Conservation (phyloP, 2,329 filamentous ascomycete species). For the Fusarium oligoseptatum region DNA sequence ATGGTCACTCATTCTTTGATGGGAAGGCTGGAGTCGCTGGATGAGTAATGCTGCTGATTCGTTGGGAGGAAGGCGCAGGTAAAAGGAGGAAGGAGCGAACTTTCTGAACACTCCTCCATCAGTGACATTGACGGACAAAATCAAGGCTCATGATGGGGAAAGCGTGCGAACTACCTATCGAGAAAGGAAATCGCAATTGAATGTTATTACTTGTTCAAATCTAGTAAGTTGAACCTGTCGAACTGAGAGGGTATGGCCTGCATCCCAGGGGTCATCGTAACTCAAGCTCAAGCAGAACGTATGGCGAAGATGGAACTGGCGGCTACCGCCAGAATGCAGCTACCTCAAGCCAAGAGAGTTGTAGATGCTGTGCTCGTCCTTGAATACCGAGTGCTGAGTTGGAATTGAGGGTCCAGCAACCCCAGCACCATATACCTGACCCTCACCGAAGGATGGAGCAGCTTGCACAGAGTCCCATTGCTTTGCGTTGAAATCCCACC, state of each 20-base stretch:
- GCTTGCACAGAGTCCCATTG: constrained; percentile 36
- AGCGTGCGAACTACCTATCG: background rate
- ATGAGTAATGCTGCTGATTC: background rate
- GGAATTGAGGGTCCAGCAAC: constrained; percentile 25
- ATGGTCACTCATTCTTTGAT: background rate
- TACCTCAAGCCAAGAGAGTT: constrained; percentile 32
- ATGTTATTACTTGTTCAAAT: constrained; percentile 34
- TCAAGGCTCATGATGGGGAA: background rate
- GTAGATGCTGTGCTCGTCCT: constrained; percentile 31
- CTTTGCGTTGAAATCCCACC: constrained; percentile 33
- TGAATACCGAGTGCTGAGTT: constrained; percentile 27
- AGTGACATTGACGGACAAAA: background rate
- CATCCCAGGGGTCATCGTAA: constrained; percentile 15
- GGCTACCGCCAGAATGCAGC: background rate
- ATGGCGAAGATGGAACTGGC: constrained; percentile 22
- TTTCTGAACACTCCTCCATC: background rate
- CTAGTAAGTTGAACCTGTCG: constrained; percentile 35
- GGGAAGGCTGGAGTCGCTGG: background rate
- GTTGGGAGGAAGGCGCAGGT: background rate
- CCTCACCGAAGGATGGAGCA: constrained; percentile 24
- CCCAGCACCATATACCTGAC: constrained; percentile 18
- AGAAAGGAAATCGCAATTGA: constrained; percentile 9
- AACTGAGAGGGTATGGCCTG: constrained; percentile 28
- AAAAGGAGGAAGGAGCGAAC: background rate
- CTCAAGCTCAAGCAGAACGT: constrained; percentile 14